Base-by-base conservation (phyloP, 441 rosid species). In the Euphorbia celastroides region DNA sequence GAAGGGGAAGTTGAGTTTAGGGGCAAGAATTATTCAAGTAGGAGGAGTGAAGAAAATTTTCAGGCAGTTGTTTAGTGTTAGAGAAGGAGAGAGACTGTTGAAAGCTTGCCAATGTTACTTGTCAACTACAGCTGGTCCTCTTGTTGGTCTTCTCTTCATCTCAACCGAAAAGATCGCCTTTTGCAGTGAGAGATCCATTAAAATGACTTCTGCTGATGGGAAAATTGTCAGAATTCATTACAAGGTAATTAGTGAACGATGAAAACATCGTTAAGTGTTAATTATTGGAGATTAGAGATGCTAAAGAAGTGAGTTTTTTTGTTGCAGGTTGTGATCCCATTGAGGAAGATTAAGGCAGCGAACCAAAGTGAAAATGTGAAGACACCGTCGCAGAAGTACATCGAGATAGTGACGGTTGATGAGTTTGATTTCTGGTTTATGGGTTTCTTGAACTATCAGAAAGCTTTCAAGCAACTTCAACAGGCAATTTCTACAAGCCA, bases 391-490 rank as follows among this genome's bases (percentile, higher is more conserved):
- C 75, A 85, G 61, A 88, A 88, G 84, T 90, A 83, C 79, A 65
- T 88, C 58, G 85, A 87, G 67, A 68, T 86, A 22, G 80, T 81
- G 0, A 88, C 95, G 0, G 74, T 68, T 6, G 93, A 88, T 70
- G 70, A 81, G 41, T 86, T 80, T 64, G 93, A 88, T 42, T 90
- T 90, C 86, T 90, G 95, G 95, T 86, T 90, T 61, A 83, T 85
- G 93, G 95, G 95, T 17, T 86, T 88, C 80, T 71, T 86, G 31
- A 87, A 81, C 42, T 77, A 79, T 70, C 79, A 85, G 70, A 84
- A 86, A 80, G 82, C 91, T 68, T 72, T 81, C 58, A 75, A 57
- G 9, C 67, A 54, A 13, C 78, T 88, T 75, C 79, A 78, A 66
- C 86, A 69, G 28, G 84, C 89, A 28, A 65, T 82, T 22, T 74